These are phyloP conservation scores for Neonectria coccinea DNA, from an alignment of 2,329 filamentous ascomycete genomes.

Conservation along the genomic window DNA sequence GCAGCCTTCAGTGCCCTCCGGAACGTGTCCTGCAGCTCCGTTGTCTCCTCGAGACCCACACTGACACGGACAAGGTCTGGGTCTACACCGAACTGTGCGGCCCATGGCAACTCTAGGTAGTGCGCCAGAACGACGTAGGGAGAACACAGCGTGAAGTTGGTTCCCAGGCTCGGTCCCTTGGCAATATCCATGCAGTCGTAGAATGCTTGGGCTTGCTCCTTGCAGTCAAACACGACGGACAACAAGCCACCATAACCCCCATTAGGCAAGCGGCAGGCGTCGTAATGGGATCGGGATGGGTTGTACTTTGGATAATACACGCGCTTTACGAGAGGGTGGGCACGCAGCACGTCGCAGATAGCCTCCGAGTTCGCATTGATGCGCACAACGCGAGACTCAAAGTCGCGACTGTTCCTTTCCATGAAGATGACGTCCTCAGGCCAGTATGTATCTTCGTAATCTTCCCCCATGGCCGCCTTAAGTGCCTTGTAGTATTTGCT, in stretches of 20 bases:
- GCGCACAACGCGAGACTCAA: slow-evolving; percentile 81
- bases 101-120: slow-evolving; percentile 94
- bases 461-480: slow-evolving; percentile 71
- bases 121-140: slow-evolving; percentile 94
- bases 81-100: slow-evolving; percentile 82
- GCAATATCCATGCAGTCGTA: slow-evolving; percentile 88
- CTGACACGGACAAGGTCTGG: slow-evolving; percentile 85
- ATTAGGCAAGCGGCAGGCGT: slow-evolving; percentile 76
- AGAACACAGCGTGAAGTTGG: slow-evolving; percentile 93
- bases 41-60: slow-evolving; percentile 86
- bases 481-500: slow-evolving; percentile 76
- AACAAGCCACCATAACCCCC: slow-evolving; percentile 93
- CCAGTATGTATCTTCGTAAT: slow-evolving; percentile 94
- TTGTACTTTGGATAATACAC: slow-evolving; percentile 90
- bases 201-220: slow-evolving; percentile 79
- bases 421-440: slow-evolving; percentile 93
- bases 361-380: slow-evolving; percentile 89
- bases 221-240: slow-evolving; percentile 81
- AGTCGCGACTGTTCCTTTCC: slow-evolving; percentile 96
- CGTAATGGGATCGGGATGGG: slow-evolving; percentile 77
- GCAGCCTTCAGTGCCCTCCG: slow-evolving; percentile 75
- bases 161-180: slow-evolving; percentile 94
- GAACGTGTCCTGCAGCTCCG: slow-evolving; percentile 73
- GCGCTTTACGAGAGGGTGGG: slow-evolving; percentile 73
- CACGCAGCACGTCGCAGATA: slow-evolving; percentile 78